phyloP scores from a whole-genome alignment of 768 basidiomycete species.

The Lactarius hatsudake region DNA sequence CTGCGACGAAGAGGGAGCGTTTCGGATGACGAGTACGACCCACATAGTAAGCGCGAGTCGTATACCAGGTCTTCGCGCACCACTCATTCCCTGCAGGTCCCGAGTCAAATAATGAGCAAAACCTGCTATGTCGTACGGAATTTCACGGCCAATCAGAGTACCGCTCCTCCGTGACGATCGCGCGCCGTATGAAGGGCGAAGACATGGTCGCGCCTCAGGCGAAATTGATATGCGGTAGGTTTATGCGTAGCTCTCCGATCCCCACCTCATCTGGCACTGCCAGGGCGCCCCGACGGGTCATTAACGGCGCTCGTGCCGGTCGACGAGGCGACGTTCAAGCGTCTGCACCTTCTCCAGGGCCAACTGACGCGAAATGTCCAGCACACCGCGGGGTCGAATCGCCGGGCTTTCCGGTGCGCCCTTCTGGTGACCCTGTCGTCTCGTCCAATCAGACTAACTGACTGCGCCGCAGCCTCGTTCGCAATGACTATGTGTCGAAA shows the following conservation, averaged over 20 bases:
- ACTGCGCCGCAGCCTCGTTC: conserved; percentile 63
- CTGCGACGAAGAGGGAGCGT: conserved; percentile 79
- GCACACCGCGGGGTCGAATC: conserved; percentile 90
- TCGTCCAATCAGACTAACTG: too few species aligned
- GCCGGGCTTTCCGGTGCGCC: conserved; percentile 78
- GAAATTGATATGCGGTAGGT: conserved; percentile 69
- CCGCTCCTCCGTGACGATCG: conserved; percentile 62
- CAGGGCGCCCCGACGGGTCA: conserved; percentile 60
- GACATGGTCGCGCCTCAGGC: conserved; percentile 79
- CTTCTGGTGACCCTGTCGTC: neutral
- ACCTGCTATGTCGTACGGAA: conserved; percentile 73
- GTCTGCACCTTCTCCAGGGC: conserved; percentile 84
- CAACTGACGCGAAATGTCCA: conserved; percentile 89
- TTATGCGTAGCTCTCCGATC: neutral
- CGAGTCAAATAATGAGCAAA: conserved; percentile 82
- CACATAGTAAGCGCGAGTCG: conserved; percentile 54
- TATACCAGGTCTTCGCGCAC: neutral
- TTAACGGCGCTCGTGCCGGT: conserved; percentile 72
- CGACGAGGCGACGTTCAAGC: conserved; percentile 74
- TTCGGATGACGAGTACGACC: conserved; percentile 86
- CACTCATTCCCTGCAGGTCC: conserved; percentile 52
- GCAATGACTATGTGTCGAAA: conserved; percentile 82
- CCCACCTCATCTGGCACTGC: conserved; percentile 15
- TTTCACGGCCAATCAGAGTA: conserved; percentile 76
- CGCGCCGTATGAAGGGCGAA: conserved; percentile 62